Evolutionary conservation across 2,329 filamentous ascomycete genomes (phyloP), one percentile per base, ranked within the genome.

Genomic region (Nothopassalora personata): DNA sequence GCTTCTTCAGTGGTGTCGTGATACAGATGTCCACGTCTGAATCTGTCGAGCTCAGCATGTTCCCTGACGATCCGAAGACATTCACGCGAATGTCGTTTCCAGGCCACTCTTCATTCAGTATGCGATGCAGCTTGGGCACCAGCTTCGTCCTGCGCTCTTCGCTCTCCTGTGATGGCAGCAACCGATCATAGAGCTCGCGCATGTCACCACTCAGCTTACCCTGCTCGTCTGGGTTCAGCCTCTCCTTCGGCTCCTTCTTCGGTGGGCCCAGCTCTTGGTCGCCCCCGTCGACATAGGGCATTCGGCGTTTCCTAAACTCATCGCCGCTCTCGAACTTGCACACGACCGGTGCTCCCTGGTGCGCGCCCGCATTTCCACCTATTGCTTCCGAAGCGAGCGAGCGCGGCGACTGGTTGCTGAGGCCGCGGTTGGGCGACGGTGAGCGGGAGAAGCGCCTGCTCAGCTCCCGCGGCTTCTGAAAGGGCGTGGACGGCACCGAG

Each of bases 21-120:
- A 99, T 96, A 78, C 94, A 99, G 57, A 99, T 93, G 73, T 99
- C 94, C 73, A 99, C 93, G 78, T 99, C 94, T 54, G 94, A 99
- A 71, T 97, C 91, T 74, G 91, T 92, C 34, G 93, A 96, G 75
- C 91, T 97, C 58, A 99, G 79, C 73, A 94, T 79, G 74, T 99
- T 99, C 51, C 94, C 94, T 4, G 94, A 97, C 5, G 94, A 97
- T n/a, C 94, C 94, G 81, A 99, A 99, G 15, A 97, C 85, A 73
- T 94, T 88, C 36, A 97, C 94, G 66, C 84, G 86, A 70, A 97
- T 97, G 61, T 95, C 83, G 69, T 91, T 88, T 1, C 89, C 91
- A 1, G 94, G 94, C 90, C 93, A 99, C 71, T 95, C 86, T 7
- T 89, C 83, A 69, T 95, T 94, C 72, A 99, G 86, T 45, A 97